Evolutionary conservation across 164 flowering plant genomes (phyloP).

Genomic region (Aristolochia contorta): DNA sequence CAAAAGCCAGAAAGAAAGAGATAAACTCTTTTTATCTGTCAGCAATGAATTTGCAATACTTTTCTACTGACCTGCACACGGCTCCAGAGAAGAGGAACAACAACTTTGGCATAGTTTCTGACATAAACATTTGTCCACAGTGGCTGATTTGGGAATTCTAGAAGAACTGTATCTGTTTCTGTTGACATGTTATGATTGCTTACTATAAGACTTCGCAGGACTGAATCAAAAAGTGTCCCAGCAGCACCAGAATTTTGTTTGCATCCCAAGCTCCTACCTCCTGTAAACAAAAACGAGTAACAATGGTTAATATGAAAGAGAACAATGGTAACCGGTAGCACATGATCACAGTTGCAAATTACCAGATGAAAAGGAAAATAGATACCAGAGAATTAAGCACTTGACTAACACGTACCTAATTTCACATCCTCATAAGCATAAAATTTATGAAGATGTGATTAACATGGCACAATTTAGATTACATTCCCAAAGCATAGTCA

Average conservation of each 20-base stretch:
- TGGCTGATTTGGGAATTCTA: slow-evolving; percentile 88
- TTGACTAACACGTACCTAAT: no score
- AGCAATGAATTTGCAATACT: not conserved
- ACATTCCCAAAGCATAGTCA: no score
- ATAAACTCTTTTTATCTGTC: not conserved
- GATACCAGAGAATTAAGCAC: no score
- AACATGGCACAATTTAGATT: no score
- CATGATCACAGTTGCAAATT: no score
- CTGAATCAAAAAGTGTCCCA: slow-evolving; percentile 89
- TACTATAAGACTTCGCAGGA: slow-evolving; percentile 73
- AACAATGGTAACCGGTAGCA: no score
- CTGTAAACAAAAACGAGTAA: slow-evolving; percentile 27
- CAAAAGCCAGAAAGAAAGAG: not conserved
- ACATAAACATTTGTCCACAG: slow-evolving; percentile 85
- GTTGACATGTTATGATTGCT: slow-evolving; percentile 83
- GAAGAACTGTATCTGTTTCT: slow-evolving; percentile 77
- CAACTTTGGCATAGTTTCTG: slow-evolving; percentile 63
- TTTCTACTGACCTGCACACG: slow-evolving; percentile 83
- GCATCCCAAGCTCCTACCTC: slow-evolving; percentile 86
- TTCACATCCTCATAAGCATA: no score
- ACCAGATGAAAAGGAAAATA: no score
- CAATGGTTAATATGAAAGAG: no score
- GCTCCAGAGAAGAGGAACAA: slow-evolving; percentile 96
- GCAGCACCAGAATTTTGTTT: slow-evolving; percentile 86
- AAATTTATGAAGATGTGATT: no score